These are phyloP conservation scores for Sugiyamaella japonica DNA, from an alignment of 1,139 yeast species.

Conservation along the genomic window DNA sequence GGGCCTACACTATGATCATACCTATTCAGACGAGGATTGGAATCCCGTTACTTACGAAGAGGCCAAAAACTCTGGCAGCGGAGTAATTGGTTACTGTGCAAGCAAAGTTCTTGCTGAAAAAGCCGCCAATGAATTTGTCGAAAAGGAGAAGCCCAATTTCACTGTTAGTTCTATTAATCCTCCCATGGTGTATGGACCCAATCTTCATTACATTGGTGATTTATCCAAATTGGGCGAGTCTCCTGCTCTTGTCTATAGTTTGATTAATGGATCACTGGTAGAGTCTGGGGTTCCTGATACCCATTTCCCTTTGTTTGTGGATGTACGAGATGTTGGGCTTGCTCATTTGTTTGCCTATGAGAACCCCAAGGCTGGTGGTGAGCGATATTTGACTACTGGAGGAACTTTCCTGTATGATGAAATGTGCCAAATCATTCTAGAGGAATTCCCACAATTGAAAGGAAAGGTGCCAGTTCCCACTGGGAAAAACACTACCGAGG, in stretches of 20 bases:
- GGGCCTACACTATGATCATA: constrained; percentile 33
- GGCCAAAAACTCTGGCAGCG: constrained; percentile 34
- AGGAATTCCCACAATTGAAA: constrained; percentile 41
- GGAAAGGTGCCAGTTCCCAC: constrained; percentile 35
- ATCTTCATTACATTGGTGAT: constrained; percentile 24
- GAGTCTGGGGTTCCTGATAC: constrained; percentile 25
- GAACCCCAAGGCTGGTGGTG: constrained; percentile 39
- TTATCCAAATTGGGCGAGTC: constrained; percentile 22
- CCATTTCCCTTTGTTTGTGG: constrained; percentile 36
- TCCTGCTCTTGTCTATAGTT: constrained; percentile 38
- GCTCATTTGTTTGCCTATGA: constrained; percentile 51
- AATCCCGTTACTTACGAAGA: constrained; percentile 46
- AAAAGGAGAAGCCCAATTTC: constrained; percentile 43
- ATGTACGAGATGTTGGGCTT: constrained; percentile 55
- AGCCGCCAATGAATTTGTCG: constrained; percentile 46
- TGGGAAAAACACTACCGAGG: background rate
- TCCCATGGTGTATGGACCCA: constrained; percentile 52
- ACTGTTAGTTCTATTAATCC: constrained; percentile 49
- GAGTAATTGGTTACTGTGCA: constrained; percentile 39
- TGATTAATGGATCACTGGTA: constrained; percentile 23
- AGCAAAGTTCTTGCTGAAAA: constrained; percentile 46
- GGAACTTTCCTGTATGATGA: constrained; percentile 41
- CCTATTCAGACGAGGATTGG: constrained; percentile 46
- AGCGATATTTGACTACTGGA: constrained; percentile 45
- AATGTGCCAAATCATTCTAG: constrained; percentile 41